These are phyloP conservation scores for Alternaria postmessia DNA, from an alignment of 2,329 filamentous ascomycete genomes.

Conservation along the genomic window DNA sequence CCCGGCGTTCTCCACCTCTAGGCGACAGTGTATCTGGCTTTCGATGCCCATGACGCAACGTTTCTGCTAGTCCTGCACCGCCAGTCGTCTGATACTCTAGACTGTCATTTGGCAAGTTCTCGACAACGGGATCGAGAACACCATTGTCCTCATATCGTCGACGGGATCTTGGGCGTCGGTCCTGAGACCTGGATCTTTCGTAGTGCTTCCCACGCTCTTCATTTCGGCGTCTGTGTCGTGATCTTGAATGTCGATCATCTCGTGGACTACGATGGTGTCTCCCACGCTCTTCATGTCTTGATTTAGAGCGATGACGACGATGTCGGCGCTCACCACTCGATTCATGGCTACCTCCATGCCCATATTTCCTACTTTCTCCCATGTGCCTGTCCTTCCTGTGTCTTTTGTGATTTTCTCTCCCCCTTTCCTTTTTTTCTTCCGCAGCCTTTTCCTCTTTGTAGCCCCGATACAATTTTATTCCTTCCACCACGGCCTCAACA, in stretches of 20 bases:
- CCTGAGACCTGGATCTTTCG: not conserved
- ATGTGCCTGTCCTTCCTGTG: not conserved
- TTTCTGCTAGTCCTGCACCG: constrained; percentile 7
- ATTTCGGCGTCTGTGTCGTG: not conserved
- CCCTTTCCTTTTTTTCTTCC: constrained; percentile 7
- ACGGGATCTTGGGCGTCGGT: not conserved
- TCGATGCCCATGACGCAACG: not conserved
- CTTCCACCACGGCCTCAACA: constrained; percentile 32
- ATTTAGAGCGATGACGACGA: not conserved
- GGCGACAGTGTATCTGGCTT: not conserved
- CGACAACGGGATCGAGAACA: not conserved
- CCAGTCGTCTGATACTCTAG: constrained; percentile 10
- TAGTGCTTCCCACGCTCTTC: not conserved
- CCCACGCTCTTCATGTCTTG: not conserved
- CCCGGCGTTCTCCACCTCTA: not conserved
- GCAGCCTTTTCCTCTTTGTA: constrained; percentile 21
- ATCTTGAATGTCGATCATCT: not conserved
- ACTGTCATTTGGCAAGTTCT: not conserved
- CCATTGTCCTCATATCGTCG: not conserved
- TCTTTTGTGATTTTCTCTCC: not conserved
- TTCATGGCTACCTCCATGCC: not conserved
- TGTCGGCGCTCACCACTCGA: not conserved
- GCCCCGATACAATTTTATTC: constrained; percentile 26
- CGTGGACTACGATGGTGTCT: not conserved
- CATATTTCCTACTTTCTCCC: not conserved